A percentile compares a stretch with the other conserved stretches of the same genome.
Evolutionary conservation across 2,329 filamentous ascomycete genomes (phyloP).

Genomic region (Cryoendolithus antarcticus): DNA sequence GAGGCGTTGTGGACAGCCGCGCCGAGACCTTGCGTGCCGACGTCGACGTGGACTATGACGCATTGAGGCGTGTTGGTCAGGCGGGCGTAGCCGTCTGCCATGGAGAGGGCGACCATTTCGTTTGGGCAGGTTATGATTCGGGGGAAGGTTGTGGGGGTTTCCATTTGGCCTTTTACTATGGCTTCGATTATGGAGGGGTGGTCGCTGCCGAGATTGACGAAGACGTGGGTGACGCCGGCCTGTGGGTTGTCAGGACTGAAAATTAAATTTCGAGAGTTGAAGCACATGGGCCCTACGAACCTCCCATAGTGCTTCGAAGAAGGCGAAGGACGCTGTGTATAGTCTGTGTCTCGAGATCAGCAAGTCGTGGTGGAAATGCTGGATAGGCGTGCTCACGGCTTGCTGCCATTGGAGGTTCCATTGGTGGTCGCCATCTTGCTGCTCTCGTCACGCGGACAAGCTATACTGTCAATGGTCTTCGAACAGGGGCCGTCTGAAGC

Average conservation of each 20-base stretch:
- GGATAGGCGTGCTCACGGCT: background rate
- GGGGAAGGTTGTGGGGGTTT: slow-evolving; percentile 53
- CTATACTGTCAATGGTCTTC: no score
- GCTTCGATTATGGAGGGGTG: slow-evolving; percentile 70
- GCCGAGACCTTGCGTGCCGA: slow-evolving; percentile 66
- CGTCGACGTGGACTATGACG: slow-evolving; percentile 70
- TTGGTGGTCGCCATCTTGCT: slow-evolving; percentile 1
- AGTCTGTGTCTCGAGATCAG: slow-evolving; percentile 5
- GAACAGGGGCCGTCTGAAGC: no score
- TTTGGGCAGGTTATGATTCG: slow-evolving; percentile 69
- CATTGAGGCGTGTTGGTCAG: slow-evolving; percentile 60
- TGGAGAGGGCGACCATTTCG: slow-evolving; percentile 77
- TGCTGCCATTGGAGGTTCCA: background rate
- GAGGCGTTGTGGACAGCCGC: slow-evolving; percentile 71
- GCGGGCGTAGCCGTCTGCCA: slow-evolving; percentile 63
- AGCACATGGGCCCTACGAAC: no score
- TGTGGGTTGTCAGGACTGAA: no score
- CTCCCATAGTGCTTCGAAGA: slow-evolving; percentile 72
- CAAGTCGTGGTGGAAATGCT: background rate
- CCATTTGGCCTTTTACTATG: slow-evolving; percentile 62
- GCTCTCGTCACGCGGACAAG: no score
- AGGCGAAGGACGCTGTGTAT: slow-evolving; percentile 68
- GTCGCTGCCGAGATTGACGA: slow-evolving; percentile 58
- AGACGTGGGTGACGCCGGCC: slow-evolving; percentile 47
- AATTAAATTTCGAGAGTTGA: no score